Evolutionary conservation across 2,329 filamentous ascomycete species (phyloP).

Genomic region (Cladosporium phlei): DNA sequence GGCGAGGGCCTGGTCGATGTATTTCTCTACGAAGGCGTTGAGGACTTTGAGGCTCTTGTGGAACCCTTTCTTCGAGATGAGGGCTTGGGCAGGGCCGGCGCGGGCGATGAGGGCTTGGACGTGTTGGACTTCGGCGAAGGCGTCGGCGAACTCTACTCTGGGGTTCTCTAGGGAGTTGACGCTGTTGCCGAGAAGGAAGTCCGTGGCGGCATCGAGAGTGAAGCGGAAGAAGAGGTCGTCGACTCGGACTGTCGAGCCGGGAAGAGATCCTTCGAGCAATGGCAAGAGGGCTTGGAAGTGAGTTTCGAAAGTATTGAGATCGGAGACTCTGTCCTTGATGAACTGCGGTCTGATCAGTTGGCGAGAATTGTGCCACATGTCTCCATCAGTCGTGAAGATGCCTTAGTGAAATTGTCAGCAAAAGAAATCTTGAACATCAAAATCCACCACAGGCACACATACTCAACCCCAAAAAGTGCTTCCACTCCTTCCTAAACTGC

Average conservation of each 20-base stretch:
- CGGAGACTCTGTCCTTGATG: slow-evolving; percentile 75
- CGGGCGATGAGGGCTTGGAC: slow-evolving; percentile 65
- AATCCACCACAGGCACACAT: slow-evolving; percentile 30
- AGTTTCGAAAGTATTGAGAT: slow-evolving; percentile 74
- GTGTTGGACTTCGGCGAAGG: slow-evolving; percentile 74
- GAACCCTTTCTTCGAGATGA: slow-evolving; percentile 64
- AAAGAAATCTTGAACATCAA: background rate
- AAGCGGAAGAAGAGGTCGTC: slow-evolving; percentile 77
- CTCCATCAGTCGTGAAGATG: slow-evolving; percentile 69
- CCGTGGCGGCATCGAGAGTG: slow-evolving; percentile 78
- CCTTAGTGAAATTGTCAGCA: slow-evolving; percentile 28
- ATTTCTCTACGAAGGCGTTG: slow-evolving; percentile 70
- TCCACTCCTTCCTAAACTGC: slow-evolving; percentile 69
- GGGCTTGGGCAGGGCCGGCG: slow-evolving; percentile 56
- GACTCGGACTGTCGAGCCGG: slow-evolving; percentile 59
- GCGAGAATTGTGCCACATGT: slow-evolving; percentile 73
- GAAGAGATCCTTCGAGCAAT: slow-evolving; percentile 45
- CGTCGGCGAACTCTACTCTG: slow-evolving; percentile 67
- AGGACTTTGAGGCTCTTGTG: slow-evolving; percentile 61
- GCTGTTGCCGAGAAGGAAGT: slow-evolving; percentile 77
- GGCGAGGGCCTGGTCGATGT: slow-evolving; percentile 68
- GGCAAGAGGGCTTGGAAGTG: slow-evolving; percentile 71
- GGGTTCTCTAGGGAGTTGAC: slow-evolving; percentile 58
- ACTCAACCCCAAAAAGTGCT: slow-evolving; percentile 68
- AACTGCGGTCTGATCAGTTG: slow-evolving; percentile 82